These are phyloP conservation scores for Dioszegia aurantiaca DNA, from an alignment of 768 basidiomycete species.

Conservation along the genomic window DNA sequence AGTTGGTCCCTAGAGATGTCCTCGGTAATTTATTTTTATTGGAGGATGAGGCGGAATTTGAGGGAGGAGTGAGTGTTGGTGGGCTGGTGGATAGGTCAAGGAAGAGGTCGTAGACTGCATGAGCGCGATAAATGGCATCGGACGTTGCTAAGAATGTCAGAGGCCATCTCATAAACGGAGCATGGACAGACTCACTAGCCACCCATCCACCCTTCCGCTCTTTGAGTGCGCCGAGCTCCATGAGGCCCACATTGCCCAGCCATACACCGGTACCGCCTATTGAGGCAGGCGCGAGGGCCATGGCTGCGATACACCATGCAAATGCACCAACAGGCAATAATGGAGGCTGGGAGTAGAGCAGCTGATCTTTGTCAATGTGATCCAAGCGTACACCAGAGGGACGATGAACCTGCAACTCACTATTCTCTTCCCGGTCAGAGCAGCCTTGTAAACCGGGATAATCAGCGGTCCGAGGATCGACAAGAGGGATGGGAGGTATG, in stretches of 20 bases:
- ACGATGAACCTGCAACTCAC: constrained; percentile 33
- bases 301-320: constrained; percentile 45
- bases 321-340: constrained; percentile 41
- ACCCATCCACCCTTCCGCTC: constrained; percentile 42
- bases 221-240: constrained; percentile 39
- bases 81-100: constrained; percentile 42
- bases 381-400: background rate
- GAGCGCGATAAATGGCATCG: constrained; percentile 46
- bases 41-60: too few relatives aligned
- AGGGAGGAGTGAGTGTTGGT: constrained; percentile 11
- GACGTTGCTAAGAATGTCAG: constrained; percentile 36
- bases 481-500: constrained; percentile 35
- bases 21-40: background rate
- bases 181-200: constrained; percentile 37
- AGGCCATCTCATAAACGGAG: background rate
- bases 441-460: constrained; percentile 43
- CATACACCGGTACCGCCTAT: constrained; percentile 18
- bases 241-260: constrained; percentile 48
- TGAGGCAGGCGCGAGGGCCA: constrained; percentile 30
- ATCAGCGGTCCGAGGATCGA: constrained; percentile 40
- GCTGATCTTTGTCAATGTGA: constrained; percentile 17
- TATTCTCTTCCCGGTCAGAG: constrained; percentile 36
- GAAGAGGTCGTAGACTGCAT: constrained; percentile 44
- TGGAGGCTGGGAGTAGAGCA: constrained; percentile 47
- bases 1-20: constrained; percentile 14